Evolutionary conservation across 192 early-diverging fungal genomes (phyloP).

Genomic region (Cladochytrium replicatum): DNA sequence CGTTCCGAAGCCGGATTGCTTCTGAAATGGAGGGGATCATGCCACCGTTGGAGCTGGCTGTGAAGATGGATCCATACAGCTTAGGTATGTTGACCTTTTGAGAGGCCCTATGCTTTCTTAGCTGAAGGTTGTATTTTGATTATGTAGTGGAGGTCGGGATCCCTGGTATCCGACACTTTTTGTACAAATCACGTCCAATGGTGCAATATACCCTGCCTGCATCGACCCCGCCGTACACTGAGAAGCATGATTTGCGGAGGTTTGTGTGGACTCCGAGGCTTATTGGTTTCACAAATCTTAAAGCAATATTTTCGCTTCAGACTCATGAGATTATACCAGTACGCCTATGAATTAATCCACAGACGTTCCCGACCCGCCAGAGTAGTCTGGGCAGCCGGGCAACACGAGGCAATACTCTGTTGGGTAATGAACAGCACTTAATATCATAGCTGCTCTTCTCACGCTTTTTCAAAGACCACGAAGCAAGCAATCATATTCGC

Average conservation of each 20-base stretch:
- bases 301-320: no score
- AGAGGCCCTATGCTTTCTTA: neutral
- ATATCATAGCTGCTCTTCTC: constrained; percentile 3
- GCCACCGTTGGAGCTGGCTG: constrained; percentile 13
- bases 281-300: no score
- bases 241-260: constrained; percentile 37
- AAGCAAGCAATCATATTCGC: constrained; percentile 18
- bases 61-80: constrained; percentile 18
- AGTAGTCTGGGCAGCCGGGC: constrained; percentile 2
- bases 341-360: neutral
- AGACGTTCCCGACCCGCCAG: neutral
- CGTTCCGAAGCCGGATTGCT: constrained; percentile 56
- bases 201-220: constrained; percentile 60
- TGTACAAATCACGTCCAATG: constrained; percentile 51
- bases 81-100: constrained; percentile 6
- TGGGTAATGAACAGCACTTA: constrained; percentile 1
- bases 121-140: no score
- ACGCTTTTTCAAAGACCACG: constrained; percentile 10
- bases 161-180: constrained; percentile 60
- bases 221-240: constrained; percentile 48
- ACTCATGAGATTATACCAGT: constrained; percentile 16
- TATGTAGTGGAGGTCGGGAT: constrained; percentile 47
- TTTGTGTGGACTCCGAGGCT: no score
- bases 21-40: constrained; percentile 42
- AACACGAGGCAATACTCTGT: constrained; percentile 8